Conservation (phyloP, 2,329 filamentous ascomycete species). For the Aspergillus sp. region DNA sequence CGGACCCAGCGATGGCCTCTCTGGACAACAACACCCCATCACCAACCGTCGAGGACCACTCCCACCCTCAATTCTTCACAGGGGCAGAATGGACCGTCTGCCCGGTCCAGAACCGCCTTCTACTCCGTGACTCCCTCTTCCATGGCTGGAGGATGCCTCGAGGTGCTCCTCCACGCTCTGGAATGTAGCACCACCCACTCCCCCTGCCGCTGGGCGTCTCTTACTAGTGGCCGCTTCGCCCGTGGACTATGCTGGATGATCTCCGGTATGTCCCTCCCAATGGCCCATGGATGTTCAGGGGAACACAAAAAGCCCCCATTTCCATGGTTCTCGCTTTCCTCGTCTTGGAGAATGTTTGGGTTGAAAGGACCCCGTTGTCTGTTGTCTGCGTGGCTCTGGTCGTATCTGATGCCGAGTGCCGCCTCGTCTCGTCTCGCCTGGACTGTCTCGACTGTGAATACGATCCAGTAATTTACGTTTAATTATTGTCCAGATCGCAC, state of each 20-base stretch:
- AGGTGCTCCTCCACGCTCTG: background rate
- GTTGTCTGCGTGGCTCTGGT: background rate
- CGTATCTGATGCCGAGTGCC: background rate
- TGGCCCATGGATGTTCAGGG: slow-evolving; percentile 6
- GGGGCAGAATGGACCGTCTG: too few species aligned
- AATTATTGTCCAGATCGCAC: slow-evolving; percentile 18
- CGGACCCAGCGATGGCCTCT: too few species aligned
- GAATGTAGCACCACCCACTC: background rate
- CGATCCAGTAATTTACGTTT: slow-evolving; percentile 18
- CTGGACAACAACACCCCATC: too few species aligned
- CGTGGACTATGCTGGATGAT: slow-evolving; percentile 6
- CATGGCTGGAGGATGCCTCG: background rate
- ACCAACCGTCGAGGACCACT: too few species aligned
- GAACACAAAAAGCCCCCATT: background rate
- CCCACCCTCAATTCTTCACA: too few species aligned
- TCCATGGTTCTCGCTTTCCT: background rate
- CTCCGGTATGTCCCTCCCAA: slow-evolving; percentile 4
- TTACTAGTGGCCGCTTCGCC: background rate
- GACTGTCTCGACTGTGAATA: background rate
- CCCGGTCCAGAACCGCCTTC: too few species aligned
- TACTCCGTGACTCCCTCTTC: too few species aligned
- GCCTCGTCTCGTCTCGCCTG: background rate
- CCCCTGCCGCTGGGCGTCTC: background rate
- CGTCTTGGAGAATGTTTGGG: background rate
- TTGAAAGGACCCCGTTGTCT: background rate